Conservation (phyloP, 2,329 filamentous ascomycete genomes). For the Zopfia rhizophila region DNA sequence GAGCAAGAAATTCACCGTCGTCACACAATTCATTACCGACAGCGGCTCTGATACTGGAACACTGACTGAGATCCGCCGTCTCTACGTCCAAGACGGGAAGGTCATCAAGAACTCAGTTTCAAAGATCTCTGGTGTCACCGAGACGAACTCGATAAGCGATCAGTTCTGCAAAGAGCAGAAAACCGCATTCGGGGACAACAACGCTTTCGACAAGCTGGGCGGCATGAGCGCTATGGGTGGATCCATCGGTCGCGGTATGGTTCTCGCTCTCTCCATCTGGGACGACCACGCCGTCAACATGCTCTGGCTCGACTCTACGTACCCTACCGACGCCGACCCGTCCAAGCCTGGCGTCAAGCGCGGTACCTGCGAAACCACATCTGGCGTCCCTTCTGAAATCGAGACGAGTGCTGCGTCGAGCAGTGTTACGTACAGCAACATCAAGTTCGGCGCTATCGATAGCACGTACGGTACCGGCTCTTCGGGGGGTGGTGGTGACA, state of each 20-base stretch:
- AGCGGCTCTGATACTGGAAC: constrained; percentile 49
- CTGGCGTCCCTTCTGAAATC: constrained; percentile 28
- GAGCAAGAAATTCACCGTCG: constrained; percentile 51
- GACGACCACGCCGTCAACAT: constrained; percentile 73
- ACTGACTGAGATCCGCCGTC: constrained; percentile 52
- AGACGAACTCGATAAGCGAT: constrained; percentile 62
- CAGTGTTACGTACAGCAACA: constrained; percentile 35
- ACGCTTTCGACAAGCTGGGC: constrained; percentile 63
- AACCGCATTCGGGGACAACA: constrained; percentile 61
- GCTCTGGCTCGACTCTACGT: constrained; percentile 76
- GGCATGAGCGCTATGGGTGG: constrained; percentile 64
- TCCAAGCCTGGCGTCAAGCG: constrained; percentile 26
- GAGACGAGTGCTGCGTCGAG: constrained; percentile 20
- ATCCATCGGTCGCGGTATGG: constrained; percentile 66
- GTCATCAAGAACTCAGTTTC: constrained; percentile 54
- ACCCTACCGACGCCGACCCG: constrained; percentile 55
- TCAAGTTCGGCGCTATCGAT: constrained; percentile 35
- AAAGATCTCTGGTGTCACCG: constrained; percentile 54
- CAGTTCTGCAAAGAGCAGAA: constrained; percentile 66
- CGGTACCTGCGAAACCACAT: constrained; percentile 27
- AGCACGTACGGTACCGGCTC: constrained; percentile 23
- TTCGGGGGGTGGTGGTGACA: not conserved
- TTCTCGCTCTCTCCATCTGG: constrained; percentile 68
- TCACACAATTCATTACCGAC: constrained; percentile 57
- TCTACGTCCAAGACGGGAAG: constrained; percentile 57